Conservation (phyloP, 2,329 filamentous ascomycete genomes). For the Aspergillus eucalypticola region DNA sequence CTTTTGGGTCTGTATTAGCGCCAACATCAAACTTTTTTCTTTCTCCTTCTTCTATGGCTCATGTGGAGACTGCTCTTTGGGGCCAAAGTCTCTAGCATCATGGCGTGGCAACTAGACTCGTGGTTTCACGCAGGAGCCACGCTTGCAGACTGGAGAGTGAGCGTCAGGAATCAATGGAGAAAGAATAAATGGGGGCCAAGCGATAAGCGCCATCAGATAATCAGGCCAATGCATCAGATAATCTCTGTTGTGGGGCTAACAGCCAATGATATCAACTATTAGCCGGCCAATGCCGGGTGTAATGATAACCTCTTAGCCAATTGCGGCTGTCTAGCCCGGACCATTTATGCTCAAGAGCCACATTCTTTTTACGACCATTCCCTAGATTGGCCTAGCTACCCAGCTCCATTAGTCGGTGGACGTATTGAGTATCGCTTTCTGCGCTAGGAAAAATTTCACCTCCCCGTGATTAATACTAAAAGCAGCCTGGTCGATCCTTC, state of each 20-base stretch:
- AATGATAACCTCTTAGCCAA: neutral
- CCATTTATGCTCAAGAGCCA: neutral
- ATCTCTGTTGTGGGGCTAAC: neutral
- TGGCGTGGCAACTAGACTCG: neutral
- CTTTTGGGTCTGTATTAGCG: neutral
- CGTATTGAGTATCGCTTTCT: neutral
- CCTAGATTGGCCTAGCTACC: neutral
- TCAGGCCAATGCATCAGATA: neutral
- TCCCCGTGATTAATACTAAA: neutral
- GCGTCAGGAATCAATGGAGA: neutral
- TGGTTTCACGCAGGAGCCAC: neutral
- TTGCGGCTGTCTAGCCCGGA: neutral
- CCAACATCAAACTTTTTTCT: neutral
- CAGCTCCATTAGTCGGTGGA: neutral
- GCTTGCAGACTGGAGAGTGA: neutral
- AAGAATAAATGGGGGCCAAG: neutral
- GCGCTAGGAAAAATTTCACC: neutral
- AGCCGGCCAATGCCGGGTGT: neutral
- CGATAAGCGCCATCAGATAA: constrained; percentile 3
- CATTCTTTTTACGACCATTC: neutral
- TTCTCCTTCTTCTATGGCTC: neutral
- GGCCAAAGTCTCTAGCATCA: neutral
- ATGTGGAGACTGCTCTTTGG: neutral
- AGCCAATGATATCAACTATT: neutral
- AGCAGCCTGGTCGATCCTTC: neutral